Percentiles rank a stretch among this genome's conserved stretches.
phyloP scores from a whole-genome alignment of 1,284 basidiomycete genomes.

The Butyriboletus appendiculatus region DNA sequence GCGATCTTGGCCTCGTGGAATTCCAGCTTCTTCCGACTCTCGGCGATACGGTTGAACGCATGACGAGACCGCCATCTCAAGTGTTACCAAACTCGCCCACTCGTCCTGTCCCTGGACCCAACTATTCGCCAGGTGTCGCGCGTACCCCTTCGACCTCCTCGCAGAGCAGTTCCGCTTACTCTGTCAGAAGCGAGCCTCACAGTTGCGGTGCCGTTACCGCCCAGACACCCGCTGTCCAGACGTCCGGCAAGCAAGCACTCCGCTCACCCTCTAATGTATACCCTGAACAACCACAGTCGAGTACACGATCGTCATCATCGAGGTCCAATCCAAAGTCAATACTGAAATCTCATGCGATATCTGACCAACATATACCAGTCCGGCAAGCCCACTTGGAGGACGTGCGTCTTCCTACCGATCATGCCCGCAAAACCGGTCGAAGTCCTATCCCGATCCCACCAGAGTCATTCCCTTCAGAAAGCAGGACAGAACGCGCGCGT shows the following conservation, averaged over 20 bases:
- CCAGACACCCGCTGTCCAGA: background rate
- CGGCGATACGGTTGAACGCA: slow-evolving; percentile 66
- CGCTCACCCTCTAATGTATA: slow-evolving; percentile 8
- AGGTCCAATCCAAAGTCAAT: slow-evolving; percentile 31
- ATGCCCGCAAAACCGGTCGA: slow-evolving; percentile 10
- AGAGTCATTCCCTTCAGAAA: slow-evolving; percentile 9
- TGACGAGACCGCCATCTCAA: slow-evolving; percentile 56
- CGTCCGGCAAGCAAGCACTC: slow-evolving; percentile 6
- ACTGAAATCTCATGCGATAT: slow-evolving; percentile 24
- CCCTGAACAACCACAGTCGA: slow-evolving; percentile 6
- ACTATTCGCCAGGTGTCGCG: slow-evolving; percentile 7
- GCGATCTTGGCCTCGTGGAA: slow-evolving; percentile 58
- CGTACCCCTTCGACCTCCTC: slow-evolving; percentile 26
- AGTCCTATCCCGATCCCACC: slow-evolving; percentile 13
- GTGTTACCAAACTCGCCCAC: slow-evolving; percentile 13
- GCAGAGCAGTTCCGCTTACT: slow-evolving; percentile 13
- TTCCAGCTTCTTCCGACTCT: slow-evolving; percentile 65
- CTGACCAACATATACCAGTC: slow-evolving; percentile 19
- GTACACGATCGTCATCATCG: slow-evolving; percentile 12
- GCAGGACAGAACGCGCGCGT: slow-evolving; percentile 6
- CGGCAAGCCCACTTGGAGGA: slow-evolving; percentile 11
- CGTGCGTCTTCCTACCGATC: slow-evolving; percentile 3
- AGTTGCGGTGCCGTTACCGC: background rate
- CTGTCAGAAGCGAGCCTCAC: slow-evolving; percentile 4
- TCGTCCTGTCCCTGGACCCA: background rate